These are phyloP conservation scores for Cochlearia excelsa DNA, from an alignment of 345 rosid genomes.

Conservation along the genomic window DNA sequence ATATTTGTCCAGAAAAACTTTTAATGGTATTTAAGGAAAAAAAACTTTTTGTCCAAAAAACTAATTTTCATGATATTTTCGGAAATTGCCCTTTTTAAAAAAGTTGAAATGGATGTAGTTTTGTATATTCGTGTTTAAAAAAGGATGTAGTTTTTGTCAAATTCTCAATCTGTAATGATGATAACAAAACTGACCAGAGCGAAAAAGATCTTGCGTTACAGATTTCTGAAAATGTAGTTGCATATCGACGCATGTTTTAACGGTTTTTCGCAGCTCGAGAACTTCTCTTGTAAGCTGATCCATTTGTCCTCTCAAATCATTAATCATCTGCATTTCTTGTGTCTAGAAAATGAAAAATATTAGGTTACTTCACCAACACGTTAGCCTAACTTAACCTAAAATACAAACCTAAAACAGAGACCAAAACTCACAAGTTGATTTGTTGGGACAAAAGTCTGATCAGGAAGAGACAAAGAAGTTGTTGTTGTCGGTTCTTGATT, in stretches of 20 bases:
- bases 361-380: constrained; percentile 14
- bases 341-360: constrained; percentile 9
- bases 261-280: constrained; percentile 53
- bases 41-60: too few relatives aligned
- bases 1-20: too few relatives aligned
- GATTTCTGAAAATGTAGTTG: constrained; percentile 52
- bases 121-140: too few relatives aligned
- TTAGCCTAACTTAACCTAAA: constrained; percentile 5
- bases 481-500: constrained; percentile 40
- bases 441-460: constrained; percentile 28
- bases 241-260: constrained; percentile 60
- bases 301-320: constrained; percentile 63
- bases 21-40: too few relatives aligned
- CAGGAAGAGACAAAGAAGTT: constrained; percentile 30
- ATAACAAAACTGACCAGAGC: constrained; percentile 43
- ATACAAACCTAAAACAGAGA: not conserved
- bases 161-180: not conserved
- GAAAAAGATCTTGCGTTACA: constrained; percentile 38
- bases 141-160: not conserved
- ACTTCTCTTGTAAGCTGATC: constrained; percentile 69
- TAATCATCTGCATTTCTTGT: constrained; percentile 67
- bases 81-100: too few relatives aligned
- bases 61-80: too few relatives aligned
- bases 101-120: too few relatives aligned
- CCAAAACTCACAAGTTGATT: constrained; percentile 48